These are phyloP conservation scores for Claviceps paspali DNA, from an alignment of 2,329 filamentous ascomycete species.

Conservation along the genomic window DNA sequence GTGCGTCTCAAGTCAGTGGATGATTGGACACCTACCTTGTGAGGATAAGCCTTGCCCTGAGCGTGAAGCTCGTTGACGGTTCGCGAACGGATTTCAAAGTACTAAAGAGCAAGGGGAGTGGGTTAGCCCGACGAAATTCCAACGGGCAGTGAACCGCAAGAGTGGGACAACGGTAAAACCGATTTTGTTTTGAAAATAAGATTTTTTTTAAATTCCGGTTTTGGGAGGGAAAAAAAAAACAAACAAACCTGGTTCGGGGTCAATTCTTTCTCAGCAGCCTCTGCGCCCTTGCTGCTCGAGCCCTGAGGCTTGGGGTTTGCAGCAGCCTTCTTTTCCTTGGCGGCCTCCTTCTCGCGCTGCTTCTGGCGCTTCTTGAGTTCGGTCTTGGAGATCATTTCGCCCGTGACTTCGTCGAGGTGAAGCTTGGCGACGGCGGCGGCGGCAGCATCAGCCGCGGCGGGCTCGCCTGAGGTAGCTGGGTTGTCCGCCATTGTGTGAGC, in stretches of 20 bases:
- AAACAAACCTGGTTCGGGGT: constrained; percentile 36
- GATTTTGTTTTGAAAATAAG: no score
- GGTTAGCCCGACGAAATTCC: neutral
- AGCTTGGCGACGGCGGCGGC: constrained; percentile 52
- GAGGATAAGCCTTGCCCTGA: constrained; percentile 51
- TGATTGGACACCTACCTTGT: no score
- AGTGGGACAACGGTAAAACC: no score
- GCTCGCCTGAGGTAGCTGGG: constrained; percentile 16
- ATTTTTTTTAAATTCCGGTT: neutral
- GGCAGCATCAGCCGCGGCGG: constrained; percentile 33
- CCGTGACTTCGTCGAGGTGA: constrained; percentile 81
- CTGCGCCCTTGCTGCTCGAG: constrained; percentile 39
- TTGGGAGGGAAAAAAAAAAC: neutral
- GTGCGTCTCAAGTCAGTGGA: neutral
- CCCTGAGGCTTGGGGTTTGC: constrained; percentile 48
- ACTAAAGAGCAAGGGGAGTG: constrained; percentile 24
- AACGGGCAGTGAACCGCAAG: neutral
- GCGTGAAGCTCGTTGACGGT: constrained; percentile 39
- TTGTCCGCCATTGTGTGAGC: constrained; percentile 17
- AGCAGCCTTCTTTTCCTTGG: constrained; percentile 77
- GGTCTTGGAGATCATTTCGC: constrained; percentile 71
- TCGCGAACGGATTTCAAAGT: constrained; percentile 90
- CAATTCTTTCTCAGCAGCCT: constrained; percentile 43
- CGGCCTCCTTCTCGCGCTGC: constrained; percentile 70
- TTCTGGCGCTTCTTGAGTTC: constrained; percentile 94